phyloP scores from a whole-genome alignment of 192 early-diverging fungal genomes.

The Irineochytrium annulatum region DNA sequence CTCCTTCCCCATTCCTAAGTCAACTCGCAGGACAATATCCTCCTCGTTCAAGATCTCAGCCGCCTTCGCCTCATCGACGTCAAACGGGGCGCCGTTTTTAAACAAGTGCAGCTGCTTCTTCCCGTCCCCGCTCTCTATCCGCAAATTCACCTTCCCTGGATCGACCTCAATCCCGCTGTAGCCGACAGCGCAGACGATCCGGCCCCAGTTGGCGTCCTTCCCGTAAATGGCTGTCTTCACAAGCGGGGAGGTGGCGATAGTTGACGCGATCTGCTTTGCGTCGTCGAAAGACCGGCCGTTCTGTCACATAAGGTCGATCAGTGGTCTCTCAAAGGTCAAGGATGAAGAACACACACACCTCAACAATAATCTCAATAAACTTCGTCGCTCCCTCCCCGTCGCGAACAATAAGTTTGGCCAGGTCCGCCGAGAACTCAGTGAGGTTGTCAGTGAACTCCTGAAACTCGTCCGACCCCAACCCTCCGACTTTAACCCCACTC shows the following conservation, averaged over 20 bases:
- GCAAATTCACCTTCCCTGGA: constrained; percentile 70
- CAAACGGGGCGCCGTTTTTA: constrained; percentile 71
- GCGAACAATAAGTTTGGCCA: constrained; percentile 85
- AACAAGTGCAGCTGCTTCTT: constrained; percentile 59
- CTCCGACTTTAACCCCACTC: constrained; percentile 28
- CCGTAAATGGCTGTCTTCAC: constrained; percentile 97
- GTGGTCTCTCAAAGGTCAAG: too few relatives aligned
- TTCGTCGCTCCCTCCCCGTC: constrained; percentile 98
- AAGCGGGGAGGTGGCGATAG: constrained; percentile 87
- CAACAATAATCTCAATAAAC: constrained; percentile 86
- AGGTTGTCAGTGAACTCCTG: constrained; percentile 65
- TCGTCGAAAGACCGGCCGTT: constrained; percentile 68
- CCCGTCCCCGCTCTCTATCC: constrained; percentile 55
- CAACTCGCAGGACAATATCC: constrained; percentile 77
- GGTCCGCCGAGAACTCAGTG: constrained; percentile 77
- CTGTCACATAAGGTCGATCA: too few relatives aligned
- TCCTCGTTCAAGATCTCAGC: constrained; percentile 78
- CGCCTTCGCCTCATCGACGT: constrained; percentile 78
- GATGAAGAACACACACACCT: too few relatives aligned
- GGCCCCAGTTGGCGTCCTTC: constrained; percentile 97
- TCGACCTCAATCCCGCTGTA: constrained; percentile 75
- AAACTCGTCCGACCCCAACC: constrained; percentile 49
- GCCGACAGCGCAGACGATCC: constrained; percentile 87
- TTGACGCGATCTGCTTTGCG: constrained; percentile 76
- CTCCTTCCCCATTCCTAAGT: constrained; percentile 70